These are phyloP conservation scores for Pythium rishiriense DNA, from an alignment of 352 stramenopile genomes.

Conservation along the genomic window DNA sequence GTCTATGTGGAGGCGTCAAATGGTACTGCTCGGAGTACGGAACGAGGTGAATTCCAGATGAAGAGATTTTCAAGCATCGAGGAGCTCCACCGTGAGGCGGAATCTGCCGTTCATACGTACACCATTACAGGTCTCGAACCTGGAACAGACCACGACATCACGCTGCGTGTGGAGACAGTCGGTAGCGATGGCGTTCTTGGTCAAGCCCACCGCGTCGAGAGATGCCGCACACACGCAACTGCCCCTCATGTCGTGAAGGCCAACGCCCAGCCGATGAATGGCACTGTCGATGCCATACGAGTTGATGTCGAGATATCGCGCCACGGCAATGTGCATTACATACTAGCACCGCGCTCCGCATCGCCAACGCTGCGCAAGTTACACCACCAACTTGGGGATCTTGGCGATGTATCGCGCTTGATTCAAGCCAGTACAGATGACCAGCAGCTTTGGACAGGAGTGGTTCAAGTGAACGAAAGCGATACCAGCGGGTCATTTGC, in stretches of 20 bases:
- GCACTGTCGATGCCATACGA: slow-evolving; percentile 46
- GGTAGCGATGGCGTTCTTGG: slow-evolving; percentile 56
- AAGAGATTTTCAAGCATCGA: slow-evolving; percentile 37
- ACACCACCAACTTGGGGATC: slow-evolving; percentile 36
- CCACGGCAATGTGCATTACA: slow-evolving; percentile 59
- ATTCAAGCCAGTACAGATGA: background rate
- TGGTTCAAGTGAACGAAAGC: slow-evolving; percentile 6
- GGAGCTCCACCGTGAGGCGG: slow-evolving; percentile 31
- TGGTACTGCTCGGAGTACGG: background rate
- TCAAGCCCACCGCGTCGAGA: slow-evolving; percentile 19
- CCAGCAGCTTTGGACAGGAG: background rate
- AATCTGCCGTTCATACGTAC: slow-evolving; percentile 21
- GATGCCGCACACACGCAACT: slow-evolving; percentile 47
- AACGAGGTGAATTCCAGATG: slow-evolving; percentile 31
- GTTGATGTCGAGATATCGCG: slow-evolving; percentile 43
- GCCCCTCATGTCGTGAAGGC: slow-evolving; percentile 48
- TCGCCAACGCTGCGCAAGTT: slow-evolving; percentile 25
- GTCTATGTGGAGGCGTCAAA: slow-evolving; percentile 11
- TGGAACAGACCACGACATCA: slow-evolving; percentile 49
- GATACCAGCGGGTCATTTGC: background rate
- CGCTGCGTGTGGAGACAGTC: slow-evolving; percentile 47
- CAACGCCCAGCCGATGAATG: slow-evolving; percentile 37
- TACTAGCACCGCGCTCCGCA: slow-evolving; percentile 19
- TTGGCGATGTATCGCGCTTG: slow-evolving; percentile 26
- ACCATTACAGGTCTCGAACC: slow-evolving; percentile 45